Conservation (phyloP, 495 filamentous ascomycete species). For the Penicillium waksmanii region DNA sequence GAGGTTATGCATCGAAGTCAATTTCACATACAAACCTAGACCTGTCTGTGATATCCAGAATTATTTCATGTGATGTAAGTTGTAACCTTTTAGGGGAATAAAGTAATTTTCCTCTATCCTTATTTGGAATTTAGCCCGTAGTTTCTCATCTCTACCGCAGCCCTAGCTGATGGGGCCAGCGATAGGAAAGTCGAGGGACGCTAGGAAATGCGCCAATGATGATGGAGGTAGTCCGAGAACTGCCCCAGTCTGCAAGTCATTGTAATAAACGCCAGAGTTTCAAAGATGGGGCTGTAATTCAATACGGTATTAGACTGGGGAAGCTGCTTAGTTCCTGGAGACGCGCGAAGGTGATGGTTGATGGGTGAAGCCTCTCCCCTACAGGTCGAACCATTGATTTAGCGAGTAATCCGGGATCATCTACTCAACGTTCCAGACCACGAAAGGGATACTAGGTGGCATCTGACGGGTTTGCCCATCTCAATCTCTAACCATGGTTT, state of each 20-base stretch:
- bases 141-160: not conserved
- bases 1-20: not conserved
- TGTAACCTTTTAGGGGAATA: not conserved
- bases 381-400: not conserved
- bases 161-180: not conserved
- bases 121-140: not conserved
- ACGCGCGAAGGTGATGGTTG: not conserved
- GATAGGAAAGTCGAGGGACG: not conserved
- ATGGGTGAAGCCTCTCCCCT: not conserved
- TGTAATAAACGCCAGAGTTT: constrained; percentile 8
- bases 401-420: not conserved
- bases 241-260: constrained; percentile 18
- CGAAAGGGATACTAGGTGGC: not conserved
- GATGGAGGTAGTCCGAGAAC: not conserved
- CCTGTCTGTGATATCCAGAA: not conserved
- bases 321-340: not conserved
- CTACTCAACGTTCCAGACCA: not conserved
- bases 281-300: not conserved
- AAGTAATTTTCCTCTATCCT: not conserved
- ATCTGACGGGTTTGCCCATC: not conserved
- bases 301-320: not conserved
- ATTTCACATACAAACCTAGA: not conserved
- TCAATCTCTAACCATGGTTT: constrained; percentile 14
- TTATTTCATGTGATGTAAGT: not conserved
- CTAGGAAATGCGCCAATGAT: not conserved